Evolutionary conservation across 2,329 filamentous ascomycete genomes (phyloP).

Genomic region (Colletotrichum godetiae): DNA sequence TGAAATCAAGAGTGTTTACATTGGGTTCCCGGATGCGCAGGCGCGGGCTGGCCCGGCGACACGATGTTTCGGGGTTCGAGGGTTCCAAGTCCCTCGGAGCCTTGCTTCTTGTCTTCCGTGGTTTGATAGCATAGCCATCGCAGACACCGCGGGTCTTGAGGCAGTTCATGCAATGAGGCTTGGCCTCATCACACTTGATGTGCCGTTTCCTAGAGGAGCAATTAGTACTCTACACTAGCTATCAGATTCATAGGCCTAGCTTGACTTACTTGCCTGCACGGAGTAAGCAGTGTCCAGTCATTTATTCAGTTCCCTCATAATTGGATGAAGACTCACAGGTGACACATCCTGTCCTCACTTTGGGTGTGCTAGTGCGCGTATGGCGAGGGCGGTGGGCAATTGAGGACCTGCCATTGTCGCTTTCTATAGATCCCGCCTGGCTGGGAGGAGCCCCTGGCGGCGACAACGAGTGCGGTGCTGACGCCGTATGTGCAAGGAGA

Average conservation of each 20-base stretch:
- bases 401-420: not conserved
- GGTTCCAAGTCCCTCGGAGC: not conserved
- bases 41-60: not conserved
- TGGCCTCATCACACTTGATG: constrained; percentile 56
- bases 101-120: constrained; percentile 21
- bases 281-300: constrained; percentile 2
- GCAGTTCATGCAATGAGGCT: constrained; percentile 54
- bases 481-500: constrained; percentile 27
- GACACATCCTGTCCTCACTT: constrained; percentile 36
- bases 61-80: not conserved
- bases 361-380: constrained; percentile 36
- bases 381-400: constrained; percentile 25
- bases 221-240: not conserved
- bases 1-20: constrained; percentile 34
- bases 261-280: constrained; percentile 32
- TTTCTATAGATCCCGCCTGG: constrained; percentile 17
- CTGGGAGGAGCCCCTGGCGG: not conserved
- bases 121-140: constrained; percentile 34
- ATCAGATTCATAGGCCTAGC: not conserved
- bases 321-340: constrained; percentile 28
- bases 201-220: constrained; percentile 42
- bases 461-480: constrained; percentile 1
- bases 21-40: constrained; percentile 23
- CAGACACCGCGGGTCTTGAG: constrained; percentile 36
- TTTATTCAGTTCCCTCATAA: not conserved